phyloP scores from a whole-genome alignment of 1,139 yeast genomes.

The Scheffersomyces quercinus region DNA sequence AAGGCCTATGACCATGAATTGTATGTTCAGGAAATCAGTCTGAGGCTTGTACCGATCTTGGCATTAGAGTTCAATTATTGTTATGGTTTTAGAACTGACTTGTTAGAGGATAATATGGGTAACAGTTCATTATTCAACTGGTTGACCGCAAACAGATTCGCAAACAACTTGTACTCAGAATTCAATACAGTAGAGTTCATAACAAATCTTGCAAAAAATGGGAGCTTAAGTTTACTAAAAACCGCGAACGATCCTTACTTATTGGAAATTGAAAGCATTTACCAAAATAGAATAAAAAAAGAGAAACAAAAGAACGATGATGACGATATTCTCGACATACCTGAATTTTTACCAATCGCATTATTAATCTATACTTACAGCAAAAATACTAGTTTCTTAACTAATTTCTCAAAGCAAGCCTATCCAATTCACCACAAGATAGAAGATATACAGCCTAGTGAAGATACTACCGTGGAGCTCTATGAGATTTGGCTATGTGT shows the following conservation, averaged over 20 bases:
- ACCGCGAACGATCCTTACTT: conserved; percentile 17
- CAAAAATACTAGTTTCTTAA: conserved; percentile 23
- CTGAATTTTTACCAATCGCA: conserved; percentile 28
- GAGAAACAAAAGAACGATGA: conserved; percentile 8
- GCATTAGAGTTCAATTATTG: conserved; percentile 30
- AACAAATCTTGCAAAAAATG: conserved; percentile 19
- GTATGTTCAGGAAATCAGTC: conserved; percentile 16
- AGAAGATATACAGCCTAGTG: conserved; percentile 16
- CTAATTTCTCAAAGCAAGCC: conserved; percentile 18
- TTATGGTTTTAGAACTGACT: conserved; percentile 33
- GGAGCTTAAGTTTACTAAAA: conserved; percentile 10
- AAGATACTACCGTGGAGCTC: conserved; percentile 21
- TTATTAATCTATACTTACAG: conserved; percentile 19
- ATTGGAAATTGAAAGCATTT: conserved; percentile 19
- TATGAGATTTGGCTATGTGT: conserved; percentile 40
- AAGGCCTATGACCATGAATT: conserved; percentile 14
- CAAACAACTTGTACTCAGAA: conserved; percentile 24
- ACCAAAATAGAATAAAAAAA: conserved; percentile 15
- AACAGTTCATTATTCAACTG: conserved; percentile 41
- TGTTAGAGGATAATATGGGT: conserved; percentile 26
- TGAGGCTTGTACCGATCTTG: conserved; percentile 26
- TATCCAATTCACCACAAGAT: conserved; percentile 12
- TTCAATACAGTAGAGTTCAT: conserved; percentile 21
- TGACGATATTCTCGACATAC: conserved; percentile 13
- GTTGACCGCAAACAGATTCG: conserved; percentile 36